Evolutionary conservation across 2,329 filamentous ascomycete species (phyloP).

Genomic region (Onygenales sp.): DNA sequence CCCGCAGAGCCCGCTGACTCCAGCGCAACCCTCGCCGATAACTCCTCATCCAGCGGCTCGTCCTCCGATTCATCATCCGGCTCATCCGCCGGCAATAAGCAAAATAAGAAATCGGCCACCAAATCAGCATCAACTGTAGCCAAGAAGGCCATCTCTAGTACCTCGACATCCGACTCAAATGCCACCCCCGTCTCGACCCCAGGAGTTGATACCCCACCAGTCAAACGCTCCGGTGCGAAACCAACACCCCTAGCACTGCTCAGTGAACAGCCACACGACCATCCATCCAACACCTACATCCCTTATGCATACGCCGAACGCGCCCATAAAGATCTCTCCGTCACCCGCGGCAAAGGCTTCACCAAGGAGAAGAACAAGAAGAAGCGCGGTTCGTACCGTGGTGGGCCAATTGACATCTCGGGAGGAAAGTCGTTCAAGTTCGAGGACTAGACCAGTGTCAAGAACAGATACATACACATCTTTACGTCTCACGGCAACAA

Average conservation of each 20-base stretch:
- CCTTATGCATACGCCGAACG: slow-evolving; percentile 80
- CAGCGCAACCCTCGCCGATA: slow-evolving; percentile 20
- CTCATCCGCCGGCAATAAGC: slow-evolving; percentile 15
- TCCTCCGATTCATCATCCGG: slow-evolving; percentile 3
- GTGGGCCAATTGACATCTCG: slow-evolving; percentile 74
- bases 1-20: slow-evolving; percentile 19
- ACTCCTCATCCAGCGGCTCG: slow-evolving; percentile 15
- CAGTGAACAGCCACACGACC: slow-evolving; percentile 55
- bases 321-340: slow-evolving; percentile 77
- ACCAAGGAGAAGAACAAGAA: slow-evolving; percentile 99
- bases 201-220: slow-evolving; percentile 23
- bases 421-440: slow-evolving; percentile 88
- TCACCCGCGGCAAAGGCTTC: slow-evolving; percentile 93
- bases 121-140: slow-evolving; percentile 23
- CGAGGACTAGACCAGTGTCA: slow-evolving; percentile 55
- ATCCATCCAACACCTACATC: slow-evolving; percentile 73
- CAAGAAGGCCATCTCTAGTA: slow-evolving; percentile 13
- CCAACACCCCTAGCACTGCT: slow-evolving; percentile 69
- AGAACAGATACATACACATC: not conserved
- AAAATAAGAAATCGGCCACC: slow-evolving; percentile 12
- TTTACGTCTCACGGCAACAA: not conserved
- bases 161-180: slow-evolving; percentile 35
- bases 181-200: slow-evolving; percentile 36
- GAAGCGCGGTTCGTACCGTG: slow-evolving; percentile 82
- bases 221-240: slow-evolving; percentile 42